A percentile compares a stretch with the other conserved stretches of the same genome.
These are phyloP conservation scores for Pulveroboletus sp. DNA, from an alignment of 768 basidiomycete species.

Conservation along the genomic window DNA sequence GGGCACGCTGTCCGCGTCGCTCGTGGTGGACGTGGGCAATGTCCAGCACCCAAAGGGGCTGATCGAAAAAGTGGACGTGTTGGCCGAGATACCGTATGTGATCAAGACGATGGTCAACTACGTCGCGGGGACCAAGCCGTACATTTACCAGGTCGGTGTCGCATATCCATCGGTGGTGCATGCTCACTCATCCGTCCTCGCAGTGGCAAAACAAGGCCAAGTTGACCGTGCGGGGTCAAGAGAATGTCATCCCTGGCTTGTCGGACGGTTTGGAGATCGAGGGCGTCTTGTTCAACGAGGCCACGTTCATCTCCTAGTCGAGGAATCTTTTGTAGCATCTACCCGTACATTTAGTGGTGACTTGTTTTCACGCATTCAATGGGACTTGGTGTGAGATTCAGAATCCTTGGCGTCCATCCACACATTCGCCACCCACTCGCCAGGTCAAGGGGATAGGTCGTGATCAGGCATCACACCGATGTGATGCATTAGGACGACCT, in stretches of 20 bases:
- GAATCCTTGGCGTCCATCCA: too few relatives aligned
- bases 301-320: conserved; percentile 76
- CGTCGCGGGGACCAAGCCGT: conserved; percentile 90
- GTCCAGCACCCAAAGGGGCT: conserved; percentile 64
- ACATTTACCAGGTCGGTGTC: conserved; percentile 81
- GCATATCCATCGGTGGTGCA: not conserved
- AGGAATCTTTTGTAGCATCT: not conserved
- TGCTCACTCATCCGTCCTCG: not conserved
- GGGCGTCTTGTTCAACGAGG: conserved; percentile 83
- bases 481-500: too few relatives aligned
- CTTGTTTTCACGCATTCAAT: too few relatives aligned
- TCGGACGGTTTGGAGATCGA: conserved; percentile 46
- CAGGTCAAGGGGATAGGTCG: too few relatives aligned
- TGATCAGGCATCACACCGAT: too few relatives aligned
- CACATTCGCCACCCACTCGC: too few relatives aligned
- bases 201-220: conserved; percentile 61
- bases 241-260: conserved; percentile 39
- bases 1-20: conserved; percentile 53
- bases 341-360: not conserved
- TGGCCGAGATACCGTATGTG: conserved; percentile 92
- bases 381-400: too few relatives aligned
- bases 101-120: conserved; percentile 92
- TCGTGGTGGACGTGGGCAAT: conserved; percentile 58
- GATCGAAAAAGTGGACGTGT: conserved; percentile 90
- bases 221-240: conserved; percentile 45